Evolutionary conservation across 2,329 filamentous ascomycete genomes (phyloP), one percentile per base, ranked within the genome.

Genomic region (Penicillium sp.): DNA sequence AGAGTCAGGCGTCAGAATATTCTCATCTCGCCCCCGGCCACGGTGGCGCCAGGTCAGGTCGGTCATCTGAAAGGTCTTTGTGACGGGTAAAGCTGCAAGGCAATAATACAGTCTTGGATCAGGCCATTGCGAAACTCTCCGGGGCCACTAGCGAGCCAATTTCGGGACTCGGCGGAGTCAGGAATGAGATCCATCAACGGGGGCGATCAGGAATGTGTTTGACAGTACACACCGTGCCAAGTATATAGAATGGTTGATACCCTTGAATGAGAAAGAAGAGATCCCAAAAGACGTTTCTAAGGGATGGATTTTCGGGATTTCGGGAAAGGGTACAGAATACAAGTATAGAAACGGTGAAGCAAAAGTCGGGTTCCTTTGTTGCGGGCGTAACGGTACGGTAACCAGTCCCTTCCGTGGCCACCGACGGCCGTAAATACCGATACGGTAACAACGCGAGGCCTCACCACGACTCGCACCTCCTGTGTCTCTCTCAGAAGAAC

Each of bases 151-250:
- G 44, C 55, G 54, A 55, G 51, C 50, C 41, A 56, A 49, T 55
- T 56, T 58, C 58, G 58, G 58, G 58, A 61, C 35, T 33, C 53
- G 43, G 57, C 58, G 58, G 58, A 51, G 45, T 33, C 27, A 46
- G 53, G 53, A 60, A 60, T 58, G 58, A 58, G 58, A 60, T 61
- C 57, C 52, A 48, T 59, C 54, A 41, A 52, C 51, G 50, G 50
- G 30, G 41, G 53, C 27, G 27, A 10, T 10, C 50, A 56, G 53
- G 49, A 28, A 49, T 44, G n/a, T 27, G 22, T 27, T 16, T 25
- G 22, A 13, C 39, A n/a, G 20, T 25, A 24, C 38, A 25, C 38
- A 9, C 35, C n/a, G 16, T 13, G 7, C 11, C 22, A 20, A 40
- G 18, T 2, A 20, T 13, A 25, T 40, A 40, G 38, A 40, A 14